Evolutionary conservation across 352 stramenopile genomes (phyloP).

Genomic region (Phytopythium montanum): DNA sequence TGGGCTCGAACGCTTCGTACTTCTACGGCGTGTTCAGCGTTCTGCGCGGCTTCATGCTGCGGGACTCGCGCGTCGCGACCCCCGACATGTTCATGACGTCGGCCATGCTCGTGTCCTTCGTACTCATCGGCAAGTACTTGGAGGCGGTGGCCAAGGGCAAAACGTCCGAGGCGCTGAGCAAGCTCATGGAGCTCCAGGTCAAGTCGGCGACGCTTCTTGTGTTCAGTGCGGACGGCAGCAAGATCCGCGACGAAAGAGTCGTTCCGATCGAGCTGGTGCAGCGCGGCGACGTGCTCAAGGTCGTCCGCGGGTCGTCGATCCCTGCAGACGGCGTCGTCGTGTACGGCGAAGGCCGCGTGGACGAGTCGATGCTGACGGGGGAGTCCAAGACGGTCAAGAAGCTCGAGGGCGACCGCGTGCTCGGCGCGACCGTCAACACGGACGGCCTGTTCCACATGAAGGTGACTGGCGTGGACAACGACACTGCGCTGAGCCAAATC

Average conservation of each 20-base stretch:
- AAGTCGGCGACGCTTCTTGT: conserved; percentile 94
- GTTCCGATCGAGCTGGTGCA: conserved; percentile 90
- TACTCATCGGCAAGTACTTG: conserved; percentile 98
- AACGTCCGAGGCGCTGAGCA: conserved; percentile 94
- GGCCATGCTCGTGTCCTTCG: conserved; percentile 98
- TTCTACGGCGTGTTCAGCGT: conserved; percentile 93
- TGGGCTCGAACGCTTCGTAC: conserved; percentile 96
- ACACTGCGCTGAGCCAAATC: conserved; percentile 96
- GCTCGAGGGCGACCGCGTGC: conserved; percentile 71
- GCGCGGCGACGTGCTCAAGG: conserved; percentile 91
- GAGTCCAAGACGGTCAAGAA: conserved; percentile 96
- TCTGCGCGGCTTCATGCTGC: conserved; percentile 56
- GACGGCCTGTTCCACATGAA: conserved; percentile 91
- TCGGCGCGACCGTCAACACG: conserved; percentile 92
- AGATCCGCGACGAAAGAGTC: conserved; percentile 64
- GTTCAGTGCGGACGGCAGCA: conserved; percentile 49
- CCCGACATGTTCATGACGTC: conserved; percentile 97
- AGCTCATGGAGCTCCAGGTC: conserved; percentile 95
- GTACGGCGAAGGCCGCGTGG: conserved; percentile 86
- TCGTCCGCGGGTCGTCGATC: conserved; percentile 90
- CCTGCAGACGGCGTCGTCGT: conserved; percentile 93
- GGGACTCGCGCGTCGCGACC: conserved; percentile 62
- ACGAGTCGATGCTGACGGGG: conserved; percentile 95
- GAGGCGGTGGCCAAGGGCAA: conserved; percentile 92
- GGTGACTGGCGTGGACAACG: conserved; percentile 90